These are phyloP conservation scores for Westerdykella ornata DNA, from an alignment of 2,329 filamentous ascomycete species.

Conservation along the genomic window DNA sequence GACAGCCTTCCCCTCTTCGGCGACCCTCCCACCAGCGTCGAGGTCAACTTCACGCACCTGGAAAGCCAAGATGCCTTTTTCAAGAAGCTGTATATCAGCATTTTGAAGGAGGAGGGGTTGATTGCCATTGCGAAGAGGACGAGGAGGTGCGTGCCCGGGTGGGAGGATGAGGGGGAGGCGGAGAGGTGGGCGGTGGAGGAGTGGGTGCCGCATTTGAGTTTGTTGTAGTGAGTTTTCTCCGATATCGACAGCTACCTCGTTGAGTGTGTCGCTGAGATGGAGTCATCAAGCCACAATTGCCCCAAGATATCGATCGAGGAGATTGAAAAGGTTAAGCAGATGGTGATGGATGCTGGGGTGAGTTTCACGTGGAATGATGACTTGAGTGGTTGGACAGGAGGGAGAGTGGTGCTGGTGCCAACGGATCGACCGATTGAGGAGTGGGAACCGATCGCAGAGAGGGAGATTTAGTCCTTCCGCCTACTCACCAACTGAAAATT, in stretches of 20 bases:
- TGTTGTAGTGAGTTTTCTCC: slow-evolving; percentile 36
- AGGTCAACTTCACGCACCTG: slow-evolving; percentile 25
- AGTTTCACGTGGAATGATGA: slow-evolving; percentile 16
- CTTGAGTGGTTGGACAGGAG: slow-evolving; percentile 31
- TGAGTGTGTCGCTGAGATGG: not conserved
- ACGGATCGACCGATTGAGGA: slow-evolving; percentile 34
- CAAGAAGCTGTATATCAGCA: slow-evolving; percentile 36
- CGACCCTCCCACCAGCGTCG: slow-evolving; percentile 10
- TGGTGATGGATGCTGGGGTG: slow-evolving; percentile 20
- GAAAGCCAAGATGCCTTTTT: slow-evolving; percentile 35
- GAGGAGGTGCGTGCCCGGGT: slow-evolving; percentile 23
- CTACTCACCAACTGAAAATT: too few species aligned
- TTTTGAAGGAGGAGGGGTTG: slow-evolving; percentile 25
- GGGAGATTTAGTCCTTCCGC: slow-evolving; percentile 3
- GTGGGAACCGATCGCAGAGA: slow-evolving; percentile 34
- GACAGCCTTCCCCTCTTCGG: slow-evolving; percentile 21
- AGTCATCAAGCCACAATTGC: slow-evolving; percentile 20
- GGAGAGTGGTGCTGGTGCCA: slow-evolving; percentile 36
- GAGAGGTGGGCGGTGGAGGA: slow-evolving; percentile 26
- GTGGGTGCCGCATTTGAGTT: slow-evolving; percentile 37
- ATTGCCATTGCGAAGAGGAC: slow-evolving; percentile 23
- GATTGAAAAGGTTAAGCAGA: slow-evolving; percentile 16
- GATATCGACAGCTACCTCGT: too few species aligned
- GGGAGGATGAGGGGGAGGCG: slow-evolving; percentile 17
- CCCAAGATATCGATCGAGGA: slow-evolving; percentile 15